A percentile compares a stretch with the other conserved stretches of the same genome.
phyloP scores from a whole-genome alignment of 495 filamentous ascomycete genomes.

The Hypoxylon fragiforme region DNA sequence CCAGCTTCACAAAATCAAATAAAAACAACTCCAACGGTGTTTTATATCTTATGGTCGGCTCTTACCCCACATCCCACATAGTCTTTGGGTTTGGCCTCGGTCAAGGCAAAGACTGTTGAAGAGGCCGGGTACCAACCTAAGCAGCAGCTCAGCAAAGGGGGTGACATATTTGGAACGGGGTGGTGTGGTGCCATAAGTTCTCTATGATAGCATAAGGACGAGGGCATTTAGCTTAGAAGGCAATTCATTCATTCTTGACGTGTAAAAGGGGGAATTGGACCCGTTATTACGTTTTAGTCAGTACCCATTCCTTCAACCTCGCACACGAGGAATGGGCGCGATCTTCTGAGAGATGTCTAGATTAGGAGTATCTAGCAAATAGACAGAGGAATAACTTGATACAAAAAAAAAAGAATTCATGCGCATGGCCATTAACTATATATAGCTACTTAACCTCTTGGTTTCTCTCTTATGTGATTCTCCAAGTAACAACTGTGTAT shows the following conservation, averaged over 20 bases:
- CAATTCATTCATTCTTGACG: conserved; percentile 8
- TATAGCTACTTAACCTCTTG: too few relatives aligned
- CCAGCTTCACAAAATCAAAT: conserved; percentile 16
- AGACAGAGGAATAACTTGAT: conserved; percentile 20
- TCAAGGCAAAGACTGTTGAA: not conserved
- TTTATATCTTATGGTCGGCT: not conserved
- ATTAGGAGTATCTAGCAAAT: conserved; percentile 34
- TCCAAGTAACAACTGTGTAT: too few relatives aligned
- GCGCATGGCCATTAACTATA: conserved; percentile 15
- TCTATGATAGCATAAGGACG: not conserved
- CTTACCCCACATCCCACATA: not conserved
- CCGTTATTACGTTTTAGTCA: conserved; percentile 23
- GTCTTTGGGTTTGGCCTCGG: not conserved
- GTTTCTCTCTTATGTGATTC: too few relatives aligned
- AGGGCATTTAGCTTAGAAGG: not conserved
- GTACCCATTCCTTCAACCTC: conserved; percentile 25
- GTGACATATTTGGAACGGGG: not conserved
- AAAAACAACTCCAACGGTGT: not conserved
- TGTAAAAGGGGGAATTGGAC: conserved; percentile 11
- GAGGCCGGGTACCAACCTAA: not conserved
- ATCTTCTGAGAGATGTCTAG: conserved; percentile 28
- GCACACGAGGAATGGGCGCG: conserved; percentile 20
- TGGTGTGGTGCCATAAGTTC: too few relatives aligned
- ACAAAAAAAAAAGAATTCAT: conserved; percentile 23
- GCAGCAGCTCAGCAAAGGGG: not conserved